A percentile compares a stretch with the other conserved stretches of the same genome.
Conservation (phyloP, 331 rosid species). For the Quercus phellos region DNA sequence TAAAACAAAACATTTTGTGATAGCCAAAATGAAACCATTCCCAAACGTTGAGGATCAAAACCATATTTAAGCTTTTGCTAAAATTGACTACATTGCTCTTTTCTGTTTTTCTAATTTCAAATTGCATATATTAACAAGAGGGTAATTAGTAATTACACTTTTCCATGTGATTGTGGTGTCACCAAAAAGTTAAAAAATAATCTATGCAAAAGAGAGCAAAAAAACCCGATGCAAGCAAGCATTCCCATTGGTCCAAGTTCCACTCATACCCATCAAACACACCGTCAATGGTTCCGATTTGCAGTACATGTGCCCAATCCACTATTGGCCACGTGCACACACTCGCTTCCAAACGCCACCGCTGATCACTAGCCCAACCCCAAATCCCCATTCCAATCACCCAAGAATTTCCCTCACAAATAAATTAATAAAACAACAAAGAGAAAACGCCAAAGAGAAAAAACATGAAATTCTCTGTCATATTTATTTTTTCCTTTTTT, state of each 20-base stretch:
- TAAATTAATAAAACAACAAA: neutral
- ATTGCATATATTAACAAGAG: conserved; percentile 17
- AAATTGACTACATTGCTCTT: neutral
- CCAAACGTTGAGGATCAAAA: too few species aligned
- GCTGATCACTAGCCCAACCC: neutral
- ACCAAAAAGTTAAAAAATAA: neutral
- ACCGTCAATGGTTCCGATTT: neutral
- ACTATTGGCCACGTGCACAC: conserved; percentile 3
- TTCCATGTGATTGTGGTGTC: conserved; percentile 24
- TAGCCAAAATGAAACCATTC: too few species aligned
- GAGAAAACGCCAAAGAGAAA: neutral
- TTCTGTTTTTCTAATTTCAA: neutral
- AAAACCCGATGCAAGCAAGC: neutral
- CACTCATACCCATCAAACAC: conserved; percentile 20
- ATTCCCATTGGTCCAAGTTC: neutral
- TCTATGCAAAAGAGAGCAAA: conserved; percentile 28
- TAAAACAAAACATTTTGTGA: too few species aligned
- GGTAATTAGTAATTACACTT: conserved; percentile 39
- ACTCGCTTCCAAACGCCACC: conserved; percentile 3
- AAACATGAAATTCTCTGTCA: neutral
- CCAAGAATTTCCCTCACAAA: conserved; percentile 1
- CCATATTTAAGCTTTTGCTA: neutral
- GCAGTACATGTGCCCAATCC: neutral
- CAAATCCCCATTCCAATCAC: neutral
- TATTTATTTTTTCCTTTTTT: neutral